Base-by-base conservation (phyloP, 331 rosid genomes). In the Ulmus americana region DNA sequence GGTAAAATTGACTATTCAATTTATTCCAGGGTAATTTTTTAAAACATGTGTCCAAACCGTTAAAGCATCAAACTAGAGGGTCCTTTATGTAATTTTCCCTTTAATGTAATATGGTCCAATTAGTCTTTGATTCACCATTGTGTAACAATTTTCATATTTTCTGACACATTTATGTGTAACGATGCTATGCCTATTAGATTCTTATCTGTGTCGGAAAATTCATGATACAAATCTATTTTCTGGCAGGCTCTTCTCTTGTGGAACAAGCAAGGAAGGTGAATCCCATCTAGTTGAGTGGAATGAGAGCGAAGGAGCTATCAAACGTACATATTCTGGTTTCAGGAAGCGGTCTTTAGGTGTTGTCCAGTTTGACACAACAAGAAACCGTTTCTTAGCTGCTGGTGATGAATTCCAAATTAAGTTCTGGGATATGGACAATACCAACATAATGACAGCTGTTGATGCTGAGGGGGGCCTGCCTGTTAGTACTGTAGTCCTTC, bases 211-310 rank as follows among this genome's bases (percentile, higher is more conserved):
- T 28, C 2, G 35, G 35, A 28, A 28, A 28, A 28, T 28, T 28
- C 35, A 28, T 28, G 6, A 5, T 61, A 10, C 39, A 13, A 9
- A 42, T 20, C 45, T 40, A 1, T 64, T 20, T 28, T 46, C 11
- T 49, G 40, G 52, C 57, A 78, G 83, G 71, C 83, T 78, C 54
- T 78, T 78, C 73, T 78, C 83, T 7, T 78, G 83, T 7, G 83
- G 83, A 54, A 78, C 83, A 7, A 70, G 83, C 57, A 78, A 78
- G 55, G 83, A 78, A 5, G 83, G 83, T 42, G 83, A 78, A 64
- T 78, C 79, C 38, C 76, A 78, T 78, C 73, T 78, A 56, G 83
- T 78, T 42, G 83, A 78, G 76, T 78, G 83, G 83, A 78, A 78
- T 70, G 83, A 78, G 62, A 78, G 83, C 28, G 79, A 78, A 65